These are phyloP conservation scores for Chlorella sorokiniana DNA, from an alignment of 139 green algal species.

Conservation along the genomic window DNA sequence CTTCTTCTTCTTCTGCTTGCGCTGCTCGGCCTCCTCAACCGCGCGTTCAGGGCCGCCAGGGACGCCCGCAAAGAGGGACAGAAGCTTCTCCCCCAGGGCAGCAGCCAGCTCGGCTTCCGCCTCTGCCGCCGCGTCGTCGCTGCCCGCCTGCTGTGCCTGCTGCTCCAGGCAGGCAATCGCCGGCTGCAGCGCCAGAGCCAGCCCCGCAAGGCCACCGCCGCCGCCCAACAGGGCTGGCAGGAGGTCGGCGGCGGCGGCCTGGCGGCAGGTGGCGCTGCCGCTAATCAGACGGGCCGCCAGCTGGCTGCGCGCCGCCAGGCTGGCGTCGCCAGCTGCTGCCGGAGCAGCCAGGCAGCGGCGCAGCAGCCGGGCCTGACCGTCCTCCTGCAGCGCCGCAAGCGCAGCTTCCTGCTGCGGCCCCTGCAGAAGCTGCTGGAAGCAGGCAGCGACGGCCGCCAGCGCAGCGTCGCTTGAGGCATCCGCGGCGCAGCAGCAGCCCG, in stretches of 20 bases:
- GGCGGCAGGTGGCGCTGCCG: background rate
- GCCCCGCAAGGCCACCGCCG: background rate
- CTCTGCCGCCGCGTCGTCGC: background rate
- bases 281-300: background rate
- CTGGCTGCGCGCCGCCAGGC: background rate
- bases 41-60: background rate
- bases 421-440: background rate
- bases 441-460: background rate
- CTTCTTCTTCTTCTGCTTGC: background rate
- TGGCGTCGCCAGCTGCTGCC: background rate
- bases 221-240: background rate
- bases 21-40: background rate
- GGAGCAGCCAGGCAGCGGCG: background rate
- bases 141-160: background rate
- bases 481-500: background rate
- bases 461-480: background rate
- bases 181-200: slow-evolving; percentile 18
- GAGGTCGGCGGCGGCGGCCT: background rate
- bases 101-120: background rate
- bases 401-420: background rate
- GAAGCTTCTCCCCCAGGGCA: background rate
- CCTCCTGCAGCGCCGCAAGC: background rate
- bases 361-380: slow-evolving; percentile 12
- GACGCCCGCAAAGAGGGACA: background rate
- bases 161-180: slow-evolving; percentile 2